Percentiles rank a stretch among this genome's conserved stretches.
Conservation (phyloP, 176 grass and related monocot genomes). For the Hyparrhenia diplandra region DNA sequence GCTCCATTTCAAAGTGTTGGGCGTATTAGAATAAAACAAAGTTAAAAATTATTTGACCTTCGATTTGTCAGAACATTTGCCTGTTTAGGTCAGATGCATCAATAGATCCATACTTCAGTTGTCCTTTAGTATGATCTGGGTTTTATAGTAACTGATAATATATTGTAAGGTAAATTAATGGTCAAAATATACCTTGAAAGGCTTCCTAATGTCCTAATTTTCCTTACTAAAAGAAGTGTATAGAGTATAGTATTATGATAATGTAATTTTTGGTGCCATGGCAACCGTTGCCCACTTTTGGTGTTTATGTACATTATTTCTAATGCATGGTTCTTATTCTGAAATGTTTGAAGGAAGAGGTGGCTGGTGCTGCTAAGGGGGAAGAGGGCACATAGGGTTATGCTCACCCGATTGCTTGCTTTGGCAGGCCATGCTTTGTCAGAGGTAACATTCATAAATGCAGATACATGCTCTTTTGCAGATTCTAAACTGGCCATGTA, state of each 20-base stretch:
- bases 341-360: conserved; percentile 16
- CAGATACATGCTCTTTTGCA: not conserved
- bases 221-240: not conserved
- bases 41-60: not conserved
- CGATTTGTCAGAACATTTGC: not conserved
- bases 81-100: not conserved
- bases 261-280: not conserved
- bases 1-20: not conserved
- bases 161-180: not conserved
- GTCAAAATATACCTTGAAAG: not conserved
- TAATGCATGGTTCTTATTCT: not conserved
- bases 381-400: conserved; percentile 46
- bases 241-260: too few species aligned
- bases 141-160: not conserved
- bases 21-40: not conserved
- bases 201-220: not conserved
- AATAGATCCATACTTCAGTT: not conserved
- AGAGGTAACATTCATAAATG: conserved; percentile 56
- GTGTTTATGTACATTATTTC: not conserved
- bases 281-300: not conserved
- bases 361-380: conserved; percentile 20
- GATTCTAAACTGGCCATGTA: conserved; percentile 1
- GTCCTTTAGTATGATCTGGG: not conserved
- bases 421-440: conserved; percentile 89
- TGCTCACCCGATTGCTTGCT: conserved; percentile 67